phyloP scores from a whole-genome alignment of 176 grass and related monocot species.

The Guadua angustifolia region DNA sequence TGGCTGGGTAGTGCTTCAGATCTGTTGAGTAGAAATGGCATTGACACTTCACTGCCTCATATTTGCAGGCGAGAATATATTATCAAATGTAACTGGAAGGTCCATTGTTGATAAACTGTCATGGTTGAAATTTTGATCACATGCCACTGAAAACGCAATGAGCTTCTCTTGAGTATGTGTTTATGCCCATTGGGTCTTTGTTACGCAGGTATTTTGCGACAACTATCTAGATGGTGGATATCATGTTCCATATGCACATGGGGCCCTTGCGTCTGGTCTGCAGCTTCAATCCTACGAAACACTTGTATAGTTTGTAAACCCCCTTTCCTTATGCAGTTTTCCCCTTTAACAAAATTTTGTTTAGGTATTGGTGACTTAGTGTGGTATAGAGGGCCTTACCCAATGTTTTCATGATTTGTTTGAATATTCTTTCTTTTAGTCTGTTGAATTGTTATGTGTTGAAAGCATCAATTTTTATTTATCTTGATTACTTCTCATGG shows the following conservation, averaged over 20 bases:
- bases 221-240: conserved; percentile 98
- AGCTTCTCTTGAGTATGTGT: conserved; percentile 2
- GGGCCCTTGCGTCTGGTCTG: conserved; percentile 84
- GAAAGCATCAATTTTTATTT: background rate
- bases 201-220: conserved; percentile 85
- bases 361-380: conserved; percentile 13
- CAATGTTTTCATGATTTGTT: background rate
- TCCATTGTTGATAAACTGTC: conserved; percentile 42
- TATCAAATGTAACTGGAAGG: conserved; percentile 98
- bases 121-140: background rate
- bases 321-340: conserved; percentile 1
- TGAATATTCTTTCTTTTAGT: conserved; percentile 1
- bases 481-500: conserved; percentile 4
- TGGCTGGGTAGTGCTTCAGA: conserved; percentile 86
- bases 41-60: conserved; percentile 71
- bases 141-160: conserved; percentile 3
- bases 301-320: conserved; percentile 57
- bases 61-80: conserved; percentile 88
- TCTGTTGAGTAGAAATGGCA: conserved; percentile 66
- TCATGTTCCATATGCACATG: conserved; percentile 97
- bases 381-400: background rate
- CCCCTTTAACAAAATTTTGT: background rate
- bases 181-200: background rate
- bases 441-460: background rate
- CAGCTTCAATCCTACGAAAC: conserved; percentile 88